phyloP scores from a whole-genome alignment of 1,284 basidiomycete genomes.

The Wallemia mellicola region DNA sequence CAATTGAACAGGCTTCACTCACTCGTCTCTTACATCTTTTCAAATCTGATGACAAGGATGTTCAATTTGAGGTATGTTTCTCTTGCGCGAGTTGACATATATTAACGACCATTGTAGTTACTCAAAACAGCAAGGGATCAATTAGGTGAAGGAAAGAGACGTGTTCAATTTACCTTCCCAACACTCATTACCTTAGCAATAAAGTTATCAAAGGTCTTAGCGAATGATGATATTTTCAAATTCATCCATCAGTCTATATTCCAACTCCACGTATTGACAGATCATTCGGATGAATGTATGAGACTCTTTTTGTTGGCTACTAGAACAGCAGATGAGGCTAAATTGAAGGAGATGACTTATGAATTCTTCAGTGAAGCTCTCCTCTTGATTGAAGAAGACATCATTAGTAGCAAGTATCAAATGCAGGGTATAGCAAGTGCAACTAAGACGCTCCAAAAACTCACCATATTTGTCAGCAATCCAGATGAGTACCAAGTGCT shows the following conservation, averaged over 20 bases:
- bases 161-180: slow-evolving; percentile 80
- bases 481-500: slow-evolving; percentile 56
- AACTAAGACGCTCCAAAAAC: slow-evolving; percentile 54
- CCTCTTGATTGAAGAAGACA: slow-evolving; percentile 79
- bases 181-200: slow-evolving; percentile 69
- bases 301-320: slow-evolving; percentile 77
- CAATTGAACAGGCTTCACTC: slow-evolving; percentile 90
- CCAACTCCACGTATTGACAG: slow-evolving; percentile 65
- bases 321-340: slow-evolving; percentile 37
- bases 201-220: slow-evolving; percentile 64
- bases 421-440: slow-evolving; percentile 74
- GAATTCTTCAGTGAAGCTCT: slow-evolving; percentile 89
- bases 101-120: slow-evolving; percentile 51
- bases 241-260: slow-evolving; percentile 71
- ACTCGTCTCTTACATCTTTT: slow-evolving; percentile 86
- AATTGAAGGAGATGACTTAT: slow-evolving; percentile 31
- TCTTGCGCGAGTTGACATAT: background rate
- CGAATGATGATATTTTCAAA: slow-evolving; percentile 48
- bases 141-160: slow-evolving; percentile 64
- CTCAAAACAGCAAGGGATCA: slow-evolving; percentile 27
- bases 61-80: slow-evolving; percentile 48
- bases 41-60: slow-evolving; percentile 44
- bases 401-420: slow-evolving; percentile 70
- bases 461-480: slow-evolving; percentile 60
- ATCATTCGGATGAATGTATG: slow-evolving; percentile 60